These are phyloP conservation scores for Pseudogymnoascus sp. DNA, from an alignment of 2,329 filamentous ascomycete genomes.

Conservation along the genomic window DNA sequence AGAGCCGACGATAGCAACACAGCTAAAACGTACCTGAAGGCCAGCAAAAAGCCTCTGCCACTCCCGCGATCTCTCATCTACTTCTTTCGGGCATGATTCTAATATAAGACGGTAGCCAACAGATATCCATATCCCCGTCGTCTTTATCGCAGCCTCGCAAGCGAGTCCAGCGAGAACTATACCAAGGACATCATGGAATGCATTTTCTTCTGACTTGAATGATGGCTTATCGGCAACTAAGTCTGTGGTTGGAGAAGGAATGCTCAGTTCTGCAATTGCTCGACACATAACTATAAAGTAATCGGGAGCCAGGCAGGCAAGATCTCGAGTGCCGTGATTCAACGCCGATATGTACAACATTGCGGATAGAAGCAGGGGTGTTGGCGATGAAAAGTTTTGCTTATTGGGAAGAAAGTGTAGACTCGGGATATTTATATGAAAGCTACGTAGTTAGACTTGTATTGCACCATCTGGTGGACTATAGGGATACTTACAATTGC, in stretches of 20 bases:
- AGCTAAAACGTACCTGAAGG: conserved; percentile 20
- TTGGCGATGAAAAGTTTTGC: conserved; percentile 36
- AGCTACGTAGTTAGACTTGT: conserved; percentile 25
- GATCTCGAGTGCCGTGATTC: conserved; percentile 29
- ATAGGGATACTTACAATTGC: conserved; percentile 24
- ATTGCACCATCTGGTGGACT: not conserved
- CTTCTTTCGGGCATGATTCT: conserved; percentile 34
- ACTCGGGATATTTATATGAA: conserved; percentile 38
- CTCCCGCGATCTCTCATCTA: conserved; percentile 33
- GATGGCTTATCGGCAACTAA: conserved; percentile 20
- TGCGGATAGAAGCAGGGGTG: conserved; percentile 36
- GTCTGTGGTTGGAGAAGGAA: conserved; percentile 28
- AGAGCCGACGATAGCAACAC: not conserved
- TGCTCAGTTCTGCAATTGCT: conserved; percentile 35
- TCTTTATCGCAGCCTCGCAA: conserved; percentile 35
- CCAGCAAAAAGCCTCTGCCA: conserved; percentile 36
- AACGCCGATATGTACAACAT: conserved; percentile 36
- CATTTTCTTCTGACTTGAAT: conserved; percentile 31
- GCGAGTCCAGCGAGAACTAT: conserved; percentile 36
- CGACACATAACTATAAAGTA: conserved; percentile 34
- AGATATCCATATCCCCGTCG: conserved; percentile 38
- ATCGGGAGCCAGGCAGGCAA: conserved; percentile 31
- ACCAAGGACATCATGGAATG: conserved; percentile 37
- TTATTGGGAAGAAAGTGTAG: conserved; percentile 39
- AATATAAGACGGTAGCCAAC: conserved; percentile 36